Evolutionary conservation across 1,284 basidiomycete species (phyloP).

Genomic region (Sporisorium sorghi): DNA sequence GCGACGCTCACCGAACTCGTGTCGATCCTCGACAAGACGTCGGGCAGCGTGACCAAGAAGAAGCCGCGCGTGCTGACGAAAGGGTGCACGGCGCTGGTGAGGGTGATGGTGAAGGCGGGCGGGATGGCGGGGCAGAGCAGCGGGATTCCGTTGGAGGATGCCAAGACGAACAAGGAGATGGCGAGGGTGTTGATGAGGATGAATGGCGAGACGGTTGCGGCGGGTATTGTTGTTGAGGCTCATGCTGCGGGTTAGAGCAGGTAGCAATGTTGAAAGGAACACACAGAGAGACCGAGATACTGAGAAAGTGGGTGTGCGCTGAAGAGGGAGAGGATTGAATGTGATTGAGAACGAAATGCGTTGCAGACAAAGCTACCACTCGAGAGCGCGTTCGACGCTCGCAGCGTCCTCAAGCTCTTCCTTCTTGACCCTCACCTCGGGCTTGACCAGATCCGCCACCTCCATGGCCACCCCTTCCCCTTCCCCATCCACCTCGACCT

Average conservation of each 20-base stretch:
- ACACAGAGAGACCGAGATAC: neutral
- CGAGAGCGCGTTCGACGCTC: conserved; percentile 23
- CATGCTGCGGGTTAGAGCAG: conserved; percentile 3
- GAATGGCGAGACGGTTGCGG: conserved; percentile 92
- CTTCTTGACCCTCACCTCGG: conserved; percentile 10
- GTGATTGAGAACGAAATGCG: neutral
- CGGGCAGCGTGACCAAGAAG: conserved; percentile 80
- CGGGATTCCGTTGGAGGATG: conserved; percentile 75
- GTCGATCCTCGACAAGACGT: conserved; percentile 80
- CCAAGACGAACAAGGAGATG: conserved; percentile 94
- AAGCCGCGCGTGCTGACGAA: conserved; percentile 86
- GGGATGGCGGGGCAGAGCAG: conserved; percentile 51
- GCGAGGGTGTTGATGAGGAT: conserved; percentile 87
- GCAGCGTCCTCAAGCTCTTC: conserved; percentile 25
- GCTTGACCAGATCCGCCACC: conserved; percentile 8
- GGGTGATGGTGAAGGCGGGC: conserved; percentile 72
- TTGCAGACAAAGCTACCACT: conserved; percentile 26
- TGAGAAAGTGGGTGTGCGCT: neutral
- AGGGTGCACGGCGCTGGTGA: conserved; percentile 83
- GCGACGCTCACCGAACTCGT: conserved; percentile 85
- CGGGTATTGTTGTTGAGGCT: conserved; percentile 74
- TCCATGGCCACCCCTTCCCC: conserved; percentile 4
- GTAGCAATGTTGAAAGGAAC: neutral
- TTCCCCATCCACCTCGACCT: conserved; percentile 38
- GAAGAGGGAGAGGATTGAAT: neutral